Conservation (phyloP, 2,329 filamentous ascomycete genomes). For the Trichoderma sp. region DNA sequence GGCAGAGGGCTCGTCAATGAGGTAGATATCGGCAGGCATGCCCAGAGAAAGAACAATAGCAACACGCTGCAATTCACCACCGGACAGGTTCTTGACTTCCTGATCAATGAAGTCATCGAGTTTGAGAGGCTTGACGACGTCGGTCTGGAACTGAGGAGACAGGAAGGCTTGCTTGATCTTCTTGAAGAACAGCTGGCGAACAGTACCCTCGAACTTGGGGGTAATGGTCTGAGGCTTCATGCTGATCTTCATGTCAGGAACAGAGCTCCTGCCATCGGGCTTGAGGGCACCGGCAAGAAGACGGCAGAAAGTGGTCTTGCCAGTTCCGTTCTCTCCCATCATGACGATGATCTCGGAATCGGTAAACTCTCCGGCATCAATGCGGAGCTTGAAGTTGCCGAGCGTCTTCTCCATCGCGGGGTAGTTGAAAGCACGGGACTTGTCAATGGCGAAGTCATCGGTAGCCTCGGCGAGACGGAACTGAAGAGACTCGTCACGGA, state of each 20-base stretch:
- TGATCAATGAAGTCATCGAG: slow-evolving; percentile 99
- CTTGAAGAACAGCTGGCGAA: slow-evolving; percentile 98
- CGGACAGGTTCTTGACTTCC: slow-evolving; percentile 97
- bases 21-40: slow-evolving; percentile 93
- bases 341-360: slow-evolving; percentile 99
- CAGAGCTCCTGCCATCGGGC: slow-evolving; percentile 73
- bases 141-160: slow-evolving; percentile 97
- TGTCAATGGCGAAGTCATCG: slow-evolving; percentile 85
- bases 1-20: slow-evolving; percentile 95
- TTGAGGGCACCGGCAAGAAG: slow-evolving; percentile 91
- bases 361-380: slow-evolving; percentile 85
- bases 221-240: slow-evolving; percentile 99
- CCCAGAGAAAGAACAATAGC: slow-evolving; percentile 96
- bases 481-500: slow-evolving; percentile 93
- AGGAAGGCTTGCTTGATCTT: slow-evolving; percentile 97
- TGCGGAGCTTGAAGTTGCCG: slow-evolving; percentile 78
- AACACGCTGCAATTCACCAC: slow-evolving; percentile 98
- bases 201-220: slow-evolving; percentile 94
- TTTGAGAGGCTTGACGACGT: slow-evolving; percentile 99
- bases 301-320: slow-evolving; percentile 98
- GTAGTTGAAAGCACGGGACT: slow-evolving; percentile 80
- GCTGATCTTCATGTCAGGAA: slow-evolving; percentile 94
- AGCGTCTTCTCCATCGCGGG: slow-evolving; percentile 91
- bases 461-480: slow-evolving; percentile 90
- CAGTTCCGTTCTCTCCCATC: slow-evolving; percentile 99